These are phyloP conservation scores for Nemania sp. DNA, from an alignment of 2,329 filamentous ascomycete genomes.

Conservation along the genomic window DNA sequence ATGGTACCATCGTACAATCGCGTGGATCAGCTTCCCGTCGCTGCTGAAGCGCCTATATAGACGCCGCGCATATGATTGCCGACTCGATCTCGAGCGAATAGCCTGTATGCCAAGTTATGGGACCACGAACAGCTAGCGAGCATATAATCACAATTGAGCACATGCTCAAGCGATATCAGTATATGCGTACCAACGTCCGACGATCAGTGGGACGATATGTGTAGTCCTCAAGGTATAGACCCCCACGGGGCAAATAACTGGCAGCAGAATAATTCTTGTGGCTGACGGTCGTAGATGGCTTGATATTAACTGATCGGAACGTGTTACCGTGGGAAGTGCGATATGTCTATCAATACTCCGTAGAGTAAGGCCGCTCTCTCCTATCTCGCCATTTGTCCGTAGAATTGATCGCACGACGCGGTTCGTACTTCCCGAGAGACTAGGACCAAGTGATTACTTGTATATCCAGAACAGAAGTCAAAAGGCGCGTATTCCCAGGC, in stretches of 20 bases:
- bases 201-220: too few relatives aligned
- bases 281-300: slow-evolving; percentile 26
- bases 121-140: slow-evolving; percentile 7
- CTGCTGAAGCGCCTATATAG: slow-evolving; percentile 31
- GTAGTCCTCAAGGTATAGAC: too few relatives aligned
- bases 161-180: slow-evolving; percentile 14
- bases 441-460: slow-evolving; percentile 20
- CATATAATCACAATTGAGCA: background rate
- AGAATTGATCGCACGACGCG: slow-evolving; percentile 32
- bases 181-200: slow-evolving; percentile 26
- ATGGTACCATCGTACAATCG: slow-evolving; percentile 13
- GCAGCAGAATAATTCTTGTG: slow-evolving; percentile 29
- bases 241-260: slow-evolving; percentile 22
- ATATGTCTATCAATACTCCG: slow-evolving; percentile 28
- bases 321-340: slow-evolving; percentile 31
- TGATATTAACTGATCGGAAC: slow-evolving; percentile 37
- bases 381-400: slow-evolving; percentile 26
- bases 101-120: slow-evolving; percentile 32
- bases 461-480: slow-evolving; percentile 14
- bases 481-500: slow-evolving; percentile 13
- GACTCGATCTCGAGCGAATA: slow-evolving; percentile 29
- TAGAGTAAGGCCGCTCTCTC: slow-evolving; percentile 28
- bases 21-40: slow-evolving; percentile 16
- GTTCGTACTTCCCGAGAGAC: slow-evolving; percentile 12
- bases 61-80: slow-evolving; percentile 29